Evolutionary conservation across 2,329 filamentous ascomycete genomes (phyloP).

Genomic region (Xylariaceae sp.): DNA sequence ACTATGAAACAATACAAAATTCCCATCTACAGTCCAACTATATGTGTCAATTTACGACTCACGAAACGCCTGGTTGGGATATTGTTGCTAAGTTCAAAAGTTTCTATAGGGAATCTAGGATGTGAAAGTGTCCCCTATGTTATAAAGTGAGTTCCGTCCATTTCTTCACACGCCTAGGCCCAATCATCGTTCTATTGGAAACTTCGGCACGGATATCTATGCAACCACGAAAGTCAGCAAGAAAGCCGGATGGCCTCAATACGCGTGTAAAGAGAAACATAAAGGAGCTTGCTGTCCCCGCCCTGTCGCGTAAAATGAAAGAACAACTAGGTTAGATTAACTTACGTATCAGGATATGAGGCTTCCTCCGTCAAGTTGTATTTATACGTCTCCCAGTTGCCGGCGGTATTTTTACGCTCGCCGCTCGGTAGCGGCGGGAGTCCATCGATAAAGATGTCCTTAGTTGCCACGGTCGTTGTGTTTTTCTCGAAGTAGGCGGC

Average conservation of each 20-base stretch:
- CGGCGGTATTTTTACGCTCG: slow-evolving; percentile 45
- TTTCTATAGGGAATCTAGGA: slow-evolving; percentile 28
- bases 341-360: slow-evolving; percentile 65
- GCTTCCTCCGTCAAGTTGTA: slow-evolving; percentile 60
- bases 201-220: slow-evolving; percentile 56
- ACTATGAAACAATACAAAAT: neutral
- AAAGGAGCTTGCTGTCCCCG: neutral
- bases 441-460: slow-evolving; percentile 67
- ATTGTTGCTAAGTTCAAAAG: slow-evolving; percentile 5
- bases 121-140: slow-evolving; percentile 24
- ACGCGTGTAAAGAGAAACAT: neutral
- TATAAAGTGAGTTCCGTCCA: slow-evolving; percentile 23
- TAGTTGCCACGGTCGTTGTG: slow-evolving; percentile 34
- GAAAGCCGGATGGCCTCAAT: neutral
- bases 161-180: slow-evolving; percentile 18
- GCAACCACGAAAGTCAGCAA: slow-evolving; percentile 4
- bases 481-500: slow-evolving; percentile 69
- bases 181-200: slow-evolving; percentile 44
- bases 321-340: slow-evolving; percentile 23
- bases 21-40: neutral
- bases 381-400: slow-evolving; percentile 61
- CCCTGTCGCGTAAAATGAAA: neutral
- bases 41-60: neutral
- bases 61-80: slow-evolving; percentile 1
- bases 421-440: slow-evolving; percentile 82